These are phyloP conservation scores for Phytophthora cajani DNA, from an alignment of 352 stramenopile genomes.

Conservation along the genomic window DNA sequence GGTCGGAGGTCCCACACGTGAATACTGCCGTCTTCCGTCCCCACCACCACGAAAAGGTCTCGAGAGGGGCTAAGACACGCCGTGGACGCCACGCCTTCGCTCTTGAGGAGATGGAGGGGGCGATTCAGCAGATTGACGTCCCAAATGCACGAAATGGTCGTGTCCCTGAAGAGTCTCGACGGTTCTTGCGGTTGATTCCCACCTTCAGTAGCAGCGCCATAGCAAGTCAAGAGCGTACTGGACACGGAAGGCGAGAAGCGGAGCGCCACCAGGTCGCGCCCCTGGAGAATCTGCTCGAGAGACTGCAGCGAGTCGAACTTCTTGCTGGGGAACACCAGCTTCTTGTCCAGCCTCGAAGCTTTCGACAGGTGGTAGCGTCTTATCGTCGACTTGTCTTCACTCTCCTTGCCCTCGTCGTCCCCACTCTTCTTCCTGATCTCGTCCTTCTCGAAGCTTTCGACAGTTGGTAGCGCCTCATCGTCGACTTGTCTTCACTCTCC, in stretches of 20 bases:
- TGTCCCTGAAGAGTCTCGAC: constrained; percentile 30
- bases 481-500: constrained; percentile 12
- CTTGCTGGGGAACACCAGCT: constrained; percentile 34
- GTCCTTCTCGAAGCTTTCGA: constrained; percentile 43
- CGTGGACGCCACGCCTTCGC: constrained; percentile 51
- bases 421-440: constrained; percentile 13
- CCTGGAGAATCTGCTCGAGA: constrained; percentile 40
- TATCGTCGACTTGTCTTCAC: background rate
- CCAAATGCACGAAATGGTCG: constrained; percentile 71
- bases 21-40: constrained; percentile 68
- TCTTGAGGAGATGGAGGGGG: constrained; percentile 52
- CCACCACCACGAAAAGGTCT: constrained; percentile 61
- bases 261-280: constrained; percentile 42
- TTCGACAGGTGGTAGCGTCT: constrained; percentile 48
- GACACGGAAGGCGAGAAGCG: constrained; percentile 62
- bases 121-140: constrained; percentile 63
- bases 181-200: constrained; percentile 14
- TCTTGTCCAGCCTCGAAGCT: constrained; percentile 40
- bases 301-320: constrained; percentile 17
- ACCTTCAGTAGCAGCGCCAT: constrained; percentile 26
- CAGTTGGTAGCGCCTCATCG: constrained; percentile 34
- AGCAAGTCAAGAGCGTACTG: constrained; percentile 54
- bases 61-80: constrained; percentile 52
- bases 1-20: constrained; percentile 73
- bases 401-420: constrained; percentile 27